phyloP scores from a whole-genome alignment of 257 asterid species.

The Solanum chilense region DNA sequence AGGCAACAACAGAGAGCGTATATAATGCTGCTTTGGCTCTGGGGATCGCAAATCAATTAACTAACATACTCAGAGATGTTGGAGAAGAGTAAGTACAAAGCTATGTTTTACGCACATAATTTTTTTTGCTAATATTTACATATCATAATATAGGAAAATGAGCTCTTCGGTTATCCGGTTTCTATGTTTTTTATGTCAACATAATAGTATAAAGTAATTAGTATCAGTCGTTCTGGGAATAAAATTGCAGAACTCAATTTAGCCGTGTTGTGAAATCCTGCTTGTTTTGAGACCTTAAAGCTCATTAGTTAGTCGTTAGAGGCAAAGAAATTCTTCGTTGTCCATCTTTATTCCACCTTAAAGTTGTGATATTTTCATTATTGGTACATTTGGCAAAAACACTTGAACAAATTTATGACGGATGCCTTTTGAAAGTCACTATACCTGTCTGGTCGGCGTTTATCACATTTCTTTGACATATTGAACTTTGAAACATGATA shows the following conservation, averaged over 20 bases:
- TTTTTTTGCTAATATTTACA: not conserved
- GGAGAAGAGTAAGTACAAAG: conserved; percentile 85
- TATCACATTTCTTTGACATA: no score
- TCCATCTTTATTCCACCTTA: not conserved
- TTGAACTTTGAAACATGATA: no score
- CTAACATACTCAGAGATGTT: conserved; percentile 92
- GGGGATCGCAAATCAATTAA: conserved; percentile 89
- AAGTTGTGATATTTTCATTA: not conserved
- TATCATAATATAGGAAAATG: not conserved
- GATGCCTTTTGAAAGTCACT: no score
- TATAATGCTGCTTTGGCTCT: conserved; percentile 74
- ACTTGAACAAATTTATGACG: no score
- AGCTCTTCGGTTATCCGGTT: not conserved
- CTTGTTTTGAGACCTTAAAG: not conserved
- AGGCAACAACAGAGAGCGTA: conserved; percentile 79
- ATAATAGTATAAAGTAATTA: not conserved
- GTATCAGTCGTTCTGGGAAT: not conserved
- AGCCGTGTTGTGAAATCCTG: not conserved
- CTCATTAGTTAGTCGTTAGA: not conserved
- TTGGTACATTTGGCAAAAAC: no score
- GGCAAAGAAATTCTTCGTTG: not conserved
- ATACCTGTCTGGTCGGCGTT: no score
- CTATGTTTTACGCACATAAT: not conserved
- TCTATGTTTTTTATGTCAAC: no score
- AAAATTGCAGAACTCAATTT: not conserved